A percentile compares a stretch with the other conserved stretches of the same genome.
phyloP scores from a whole-genome alignment of 768 basidiomycete species.

The Strobilomyces confusus region DNA sequence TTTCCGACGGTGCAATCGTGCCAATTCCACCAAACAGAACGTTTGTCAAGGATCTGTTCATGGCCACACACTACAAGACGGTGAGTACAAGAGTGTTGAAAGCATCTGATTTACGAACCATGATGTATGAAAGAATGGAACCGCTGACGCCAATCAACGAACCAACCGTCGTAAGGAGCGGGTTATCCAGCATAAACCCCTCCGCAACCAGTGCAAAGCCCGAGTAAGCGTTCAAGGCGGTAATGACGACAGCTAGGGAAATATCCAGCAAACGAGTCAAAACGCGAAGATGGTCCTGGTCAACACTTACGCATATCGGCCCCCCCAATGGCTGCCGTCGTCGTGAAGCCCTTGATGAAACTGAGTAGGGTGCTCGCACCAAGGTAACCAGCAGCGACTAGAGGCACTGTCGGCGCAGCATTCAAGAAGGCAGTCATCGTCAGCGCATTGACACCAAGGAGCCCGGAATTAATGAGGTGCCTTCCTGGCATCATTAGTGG shows the following conservation, averaged over 20 bases:
- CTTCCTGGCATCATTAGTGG: conserved; percentile 72
- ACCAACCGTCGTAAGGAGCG: conserved; percentile 77
- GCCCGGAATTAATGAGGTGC: conserved; percentile 66
- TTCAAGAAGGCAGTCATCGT: conserved; percentile 78
- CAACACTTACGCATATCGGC: conserved; percentile 82
- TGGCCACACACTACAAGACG: conserved; percentile 70
- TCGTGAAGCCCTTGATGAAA: conserved; percentile 83
- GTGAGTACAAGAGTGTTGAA: conserved; percentile 2
- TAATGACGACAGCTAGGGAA: conserved; percentile 76
- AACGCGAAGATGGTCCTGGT: background rate
- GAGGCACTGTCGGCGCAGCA: conserved; percentile 63
- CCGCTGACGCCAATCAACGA: conserved; percentile 88
- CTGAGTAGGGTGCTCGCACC: conserved; percentile 70
- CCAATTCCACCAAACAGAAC: conserved; percentile 87
- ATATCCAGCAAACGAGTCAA: conserved; percentile 6
- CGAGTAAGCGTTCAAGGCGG: conserved; percentile 86
- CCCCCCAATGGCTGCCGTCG: conserved; percentile 88
- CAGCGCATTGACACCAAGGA: conserved; percentile 68
- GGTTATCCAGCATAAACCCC: conserved; percentile 89
- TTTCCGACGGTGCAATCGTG: conserved; percentile 48
- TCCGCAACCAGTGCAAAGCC: conserved; percentile 90
- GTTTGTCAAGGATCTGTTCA: conserved; percentile 84
- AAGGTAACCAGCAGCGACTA: conserved; percentile 75
- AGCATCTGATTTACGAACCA: conserved; percentile 48
- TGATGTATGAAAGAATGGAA: conserved; percentile 88